Conservation (phyloP, 2,329 filamentous ascomycete species). For the Penicillium aurantiogriseum region DNA sequence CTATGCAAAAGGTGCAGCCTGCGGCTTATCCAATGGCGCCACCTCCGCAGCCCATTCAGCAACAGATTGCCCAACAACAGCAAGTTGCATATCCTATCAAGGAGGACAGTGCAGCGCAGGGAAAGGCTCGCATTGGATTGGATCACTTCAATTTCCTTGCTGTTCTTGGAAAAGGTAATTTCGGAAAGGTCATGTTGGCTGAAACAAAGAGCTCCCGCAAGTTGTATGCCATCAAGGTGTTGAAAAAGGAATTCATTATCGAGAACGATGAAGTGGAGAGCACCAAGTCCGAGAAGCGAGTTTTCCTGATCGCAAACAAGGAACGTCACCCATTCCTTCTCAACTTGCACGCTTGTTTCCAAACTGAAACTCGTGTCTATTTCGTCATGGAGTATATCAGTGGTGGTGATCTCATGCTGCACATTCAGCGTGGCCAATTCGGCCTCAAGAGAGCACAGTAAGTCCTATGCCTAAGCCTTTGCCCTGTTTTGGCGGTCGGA, state of each 20-base stretch:
- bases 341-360: slow-evolving; percentile 95
- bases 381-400: slow-evolving; percentile 99
- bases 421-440: slow-evolving; percentile 96
- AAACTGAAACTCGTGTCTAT: slow-evolving; percentile 96
- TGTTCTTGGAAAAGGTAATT: slow-evolving; percentile 97
- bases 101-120: slow-evolving; percentile 34
- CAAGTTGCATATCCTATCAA: slow-evolving; percentile 21
- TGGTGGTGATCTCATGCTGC: slow-evolving; percentile 97
- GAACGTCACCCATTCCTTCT: slow-evolving; percentile 94
- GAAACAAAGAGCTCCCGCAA: slow-evolving; percentile 92
- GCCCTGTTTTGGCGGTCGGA: neutral
- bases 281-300: slow-evolving; percentile 93
- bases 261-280: slow-evolving; percentile 99
- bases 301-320: slow-evolving; percentile 95
- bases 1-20: slow-evolving; percentile 26
- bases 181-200: slow-evolving; percentile 98
- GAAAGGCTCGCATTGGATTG: slow-evolving; percentile 72
- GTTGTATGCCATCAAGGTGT: slow-evolving; percentile 95
- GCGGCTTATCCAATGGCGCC: slow-evolving; percentile 31
- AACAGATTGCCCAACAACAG: slow-evolving; percentile 26
- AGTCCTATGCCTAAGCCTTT: slow-evolving; percentile 38
- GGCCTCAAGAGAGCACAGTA: slow-evolving; percentile 94
- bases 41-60: slow-evolving; percentile 22
- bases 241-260: slow-evolving; percentile 99
- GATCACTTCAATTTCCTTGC: slow-evolving; percentile 99